A percentile compares a stretch with the other conserved stretches of the same genome.
Conservation (phyloP, 345 rosid species). For the Euclidium syriacum region DNA sequence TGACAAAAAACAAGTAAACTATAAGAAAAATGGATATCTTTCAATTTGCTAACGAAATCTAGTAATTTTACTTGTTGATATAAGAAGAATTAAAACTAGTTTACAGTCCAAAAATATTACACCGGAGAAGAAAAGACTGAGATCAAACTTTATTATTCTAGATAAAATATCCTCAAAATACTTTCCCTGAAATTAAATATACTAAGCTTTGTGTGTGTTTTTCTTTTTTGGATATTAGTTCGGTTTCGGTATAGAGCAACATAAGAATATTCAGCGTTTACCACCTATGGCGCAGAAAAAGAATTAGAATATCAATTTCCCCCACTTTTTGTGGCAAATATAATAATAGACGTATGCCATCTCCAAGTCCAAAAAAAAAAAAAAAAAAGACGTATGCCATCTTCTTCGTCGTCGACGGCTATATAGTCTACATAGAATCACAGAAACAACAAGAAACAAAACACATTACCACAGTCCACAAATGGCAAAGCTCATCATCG, state of each 20-base stretch:
- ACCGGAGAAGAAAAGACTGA: too few species aligned
- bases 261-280: neutral
- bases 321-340: neutral
- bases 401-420: neutral
- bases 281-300: neutral
- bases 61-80: neutral
- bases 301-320: neutral
- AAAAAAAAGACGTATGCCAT: neutral
- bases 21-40: neutral
- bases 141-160: too few species aligned
- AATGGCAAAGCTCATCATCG: slow-evolving; percentile 27
- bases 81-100: neutral
- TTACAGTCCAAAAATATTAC: neutral
- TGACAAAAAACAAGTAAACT: neutral
- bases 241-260: neutral
- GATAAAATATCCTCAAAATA: too few species aligned
- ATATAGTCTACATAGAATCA: neutral
- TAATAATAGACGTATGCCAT: neutral
- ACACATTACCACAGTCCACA: neutral
- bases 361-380: too few species aligned
- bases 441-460: neutral
- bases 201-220: neutral
- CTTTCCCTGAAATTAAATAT: too few species aligned
- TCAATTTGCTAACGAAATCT: neutral
- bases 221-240: neutral